phyloP scores from a whole-genome alignment of 352 stramenopile genomes.

The Phytophthora sojae region DNA sequence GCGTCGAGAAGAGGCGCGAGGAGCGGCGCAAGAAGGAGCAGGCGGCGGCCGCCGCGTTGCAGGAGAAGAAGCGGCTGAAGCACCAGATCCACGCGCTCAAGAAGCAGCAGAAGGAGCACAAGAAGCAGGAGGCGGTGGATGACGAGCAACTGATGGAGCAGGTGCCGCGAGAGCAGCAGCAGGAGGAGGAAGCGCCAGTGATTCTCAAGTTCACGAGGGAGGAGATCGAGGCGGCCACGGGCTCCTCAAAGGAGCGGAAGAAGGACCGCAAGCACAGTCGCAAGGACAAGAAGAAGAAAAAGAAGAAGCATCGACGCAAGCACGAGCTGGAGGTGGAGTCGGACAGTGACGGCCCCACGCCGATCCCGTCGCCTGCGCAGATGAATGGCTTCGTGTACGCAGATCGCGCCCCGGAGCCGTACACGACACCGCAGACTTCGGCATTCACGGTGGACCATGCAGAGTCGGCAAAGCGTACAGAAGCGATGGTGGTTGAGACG shows the following conservation, averaged over 20 bases:
- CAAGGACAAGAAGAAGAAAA: conserved; percentile 62
- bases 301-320: conserved; percentile 51
- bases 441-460: conserved; percentile 16
- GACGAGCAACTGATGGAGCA: conserved; percentile 16
- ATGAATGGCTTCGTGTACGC: conserved; percentile 59
- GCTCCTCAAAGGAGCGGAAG: conserved; percentile 43
- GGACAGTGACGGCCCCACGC: conserved; percentile 59
- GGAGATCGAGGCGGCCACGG: conserved; percentile 45
- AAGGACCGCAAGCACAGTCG: conserved; percentile 68
- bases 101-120: conserved; percentile 72
- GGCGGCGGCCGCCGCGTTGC: conserved; percentile 8
- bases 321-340: conserved; percentile 55
- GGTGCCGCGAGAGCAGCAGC: conserved; percentile 8
- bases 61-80: conserved; percentile 58
- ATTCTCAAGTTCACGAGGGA: conserved; percentile 49
- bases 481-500: conserved; percentile 8
- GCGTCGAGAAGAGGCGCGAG: conserved; percentile 43
- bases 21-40: conserved; percentile 44
- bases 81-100: conserved; percentile 61
- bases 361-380: conserved; percentile 53
- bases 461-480: neutral
- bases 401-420: conserved; percentile 32
- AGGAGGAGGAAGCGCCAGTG: conserved; percentile 9
- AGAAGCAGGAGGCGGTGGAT: conserved; percentile 46
- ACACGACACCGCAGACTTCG: conserved; percentile 25